These are phyloP conservation scores for Trichosporon asahii DNA, from an alignment of 1,284 basidiomycete genomes.

Conservation along the genomic window DNA sequence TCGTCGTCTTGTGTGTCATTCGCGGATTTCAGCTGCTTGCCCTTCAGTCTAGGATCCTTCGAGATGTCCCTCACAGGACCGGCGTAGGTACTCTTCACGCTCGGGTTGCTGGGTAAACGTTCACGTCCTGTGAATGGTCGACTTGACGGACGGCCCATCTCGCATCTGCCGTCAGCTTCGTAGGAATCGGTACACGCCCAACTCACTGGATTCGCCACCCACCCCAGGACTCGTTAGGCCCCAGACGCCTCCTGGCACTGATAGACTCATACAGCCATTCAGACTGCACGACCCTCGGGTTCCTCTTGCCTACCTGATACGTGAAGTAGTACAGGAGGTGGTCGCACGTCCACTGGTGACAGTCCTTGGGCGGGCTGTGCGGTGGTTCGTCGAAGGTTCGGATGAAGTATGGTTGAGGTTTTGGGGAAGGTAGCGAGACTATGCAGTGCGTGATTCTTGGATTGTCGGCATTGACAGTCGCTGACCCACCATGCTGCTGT, in stretches of 20 bases:
- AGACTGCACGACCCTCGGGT: conserved; percentile 1
- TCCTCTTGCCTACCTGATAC: background rate
- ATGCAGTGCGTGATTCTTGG: conserved; percentile 12
- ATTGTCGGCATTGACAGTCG: background rate
- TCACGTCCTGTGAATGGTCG: background rate
- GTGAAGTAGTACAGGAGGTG: conserved; percentile 7
- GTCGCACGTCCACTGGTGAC: conserved; percentile 7
- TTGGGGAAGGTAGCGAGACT: background rate
- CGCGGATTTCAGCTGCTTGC: background rate
- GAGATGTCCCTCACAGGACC: background rate
- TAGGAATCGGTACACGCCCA: background rate
- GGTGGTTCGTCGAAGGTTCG: background rate
- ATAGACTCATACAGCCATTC: conserved; percentile 10
- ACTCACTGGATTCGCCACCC: conserved; percentile 12
- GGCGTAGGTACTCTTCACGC: background rate
- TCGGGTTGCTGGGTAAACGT: background rate
- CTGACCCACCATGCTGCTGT: conserved; percentile 2
- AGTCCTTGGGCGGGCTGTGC: background rate
- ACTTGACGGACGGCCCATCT: background rate
- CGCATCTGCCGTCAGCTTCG: background rate
- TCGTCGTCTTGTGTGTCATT: background rate
- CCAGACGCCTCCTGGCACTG: background rate
- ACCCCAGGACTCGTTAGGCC: background rate
- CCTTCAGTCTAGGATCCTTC: background rate
- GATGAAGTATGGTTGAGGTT: background rate